phyloP scores from a whole-genome alignment of 2,329 filamentous ascomycete genomes.

The Hypoxylon sp. region DNA sequence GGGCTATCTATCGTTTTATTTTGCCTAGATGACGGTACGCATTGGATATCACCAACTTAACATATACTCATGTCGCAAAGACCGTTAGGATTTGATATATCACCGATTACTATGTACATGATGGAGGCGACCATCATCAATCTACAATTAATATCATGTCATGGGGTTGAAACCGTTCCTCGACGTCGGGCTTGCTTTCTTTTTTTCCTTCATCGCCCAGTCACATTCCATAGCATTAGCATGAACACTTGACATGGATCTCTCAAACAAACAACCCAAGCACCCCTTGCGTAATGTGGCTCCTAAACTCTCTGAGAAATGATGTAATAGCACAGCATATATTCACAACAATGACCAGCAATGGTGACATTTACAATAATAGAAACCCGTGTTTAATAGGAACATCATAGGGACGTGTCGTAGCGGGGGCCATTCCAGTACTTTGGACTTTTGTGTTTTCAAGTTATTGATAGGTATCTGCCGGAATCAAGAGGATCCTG shows the following conservation, averaged over 20 bases:
- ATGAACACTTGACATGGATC: background rate
- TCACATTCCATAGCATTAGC: background rate
- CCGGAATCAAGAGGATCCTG: background rate
- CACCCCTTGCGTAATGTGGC: background rate
- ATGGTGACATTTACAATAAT: background rate
- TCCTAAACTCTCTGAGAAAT: background rate
- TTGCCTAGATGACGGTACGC: background rate
- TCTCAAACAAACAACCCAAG: background rate
- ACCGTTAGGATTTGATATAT: background rate
- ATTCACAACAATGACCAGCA: background rate
- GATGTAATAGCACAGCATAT: slow-evolving; percentile 1
- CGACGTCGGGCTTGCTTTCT: background rate
- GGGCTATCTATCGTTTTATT: background rate
- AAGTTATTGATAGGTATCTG: background rate
- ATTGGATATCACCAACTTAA: background rate
- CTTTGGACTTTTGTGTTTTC: background rate
- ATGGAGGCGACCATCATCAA: background rate
- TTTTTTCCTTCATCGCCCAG: background rate
- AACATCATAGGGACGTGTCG: background rate
- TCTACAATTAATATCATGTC: background rate
- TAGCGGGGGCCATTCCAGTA: background rate
- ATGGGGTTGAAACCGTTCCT: slow-evolving; percentile 3
- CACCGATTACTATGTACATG: background rate
- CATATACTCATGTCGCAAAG: slow-evolving; percentile 1
- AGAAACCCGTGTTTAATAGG: background rate